Evolutionary conservation across 257 asterid genomes (phyloP).

Genomic region (Ophiorrhiza pumila): DNA sequence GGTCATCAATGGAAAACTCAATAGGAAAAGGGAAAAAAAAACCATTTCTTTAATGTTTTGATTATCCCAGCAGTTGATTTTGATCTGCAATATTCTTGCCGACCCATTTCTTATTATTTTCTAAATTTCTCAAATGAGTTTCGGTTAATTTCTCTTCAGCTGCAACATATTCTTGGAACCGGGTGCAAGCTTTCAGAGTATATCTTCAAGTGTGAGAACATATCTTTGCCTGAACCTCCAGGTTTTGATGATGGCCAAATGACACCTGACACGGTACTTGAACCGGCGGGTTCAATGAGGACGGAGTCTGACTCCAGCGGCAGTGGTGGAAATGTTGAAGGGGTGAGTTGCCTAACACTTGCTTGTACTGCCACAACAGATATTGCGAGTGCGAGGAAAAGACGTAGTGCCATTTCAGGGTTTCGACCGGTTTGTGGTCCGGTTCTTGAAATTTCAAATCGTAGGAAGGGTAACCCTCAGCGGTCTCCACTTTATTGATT

Average conservation of each 20-base stretch:
- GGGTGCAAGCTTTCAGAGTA: conserved; percentile 37
- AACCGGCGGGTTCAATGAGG: conserved; percentile 36
- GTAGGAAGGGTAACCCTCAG: conserved; percentile 84
- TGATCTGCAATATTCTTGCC: conserved; percentile 2
- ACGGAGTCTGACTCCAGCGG: conserved; percentile 60
- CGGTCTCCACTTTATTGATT: conserved; percentile 65
- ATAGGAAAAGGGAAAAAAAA: too few species aligned
- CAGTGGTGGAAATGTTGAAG: conserved; percentile 29
- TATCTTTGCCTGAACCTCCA: conserved; percentile 49
- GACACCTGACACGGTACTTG: conserved; percentile 72
- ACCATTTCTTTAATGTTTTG: neutral
- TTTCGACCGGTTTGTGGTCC: conserved; percentile 35
- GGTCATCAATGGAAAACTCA: conserved; percentile 30
- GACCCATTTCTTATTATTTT: conserved; percentile 19
- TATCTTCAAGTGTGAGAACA: conserved; percentile 37
- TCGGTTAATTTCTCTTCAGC: conserved; percentile 30
- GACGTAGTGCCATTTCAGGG: conserved; percentile 33
- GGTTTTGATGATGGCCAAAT: conserved; percentile 52
- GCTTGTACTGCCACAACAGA: conserved; percentile 59
- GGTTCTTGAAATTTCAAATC: conserved; percentile 45
- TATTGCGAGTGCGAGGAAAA: conserved; percentile 41
- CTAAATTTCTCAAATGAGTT: conserved; percentile 15
- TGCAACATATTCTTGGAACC: conserved; percentile 38
- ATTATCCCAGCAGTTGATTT: neutral
- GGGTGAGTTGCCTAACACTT: conserved; percentile 24